Base-by-base conservation (phyloP, 176 grass and related monocot species). In the Coix lacrymajobi region DNA sequence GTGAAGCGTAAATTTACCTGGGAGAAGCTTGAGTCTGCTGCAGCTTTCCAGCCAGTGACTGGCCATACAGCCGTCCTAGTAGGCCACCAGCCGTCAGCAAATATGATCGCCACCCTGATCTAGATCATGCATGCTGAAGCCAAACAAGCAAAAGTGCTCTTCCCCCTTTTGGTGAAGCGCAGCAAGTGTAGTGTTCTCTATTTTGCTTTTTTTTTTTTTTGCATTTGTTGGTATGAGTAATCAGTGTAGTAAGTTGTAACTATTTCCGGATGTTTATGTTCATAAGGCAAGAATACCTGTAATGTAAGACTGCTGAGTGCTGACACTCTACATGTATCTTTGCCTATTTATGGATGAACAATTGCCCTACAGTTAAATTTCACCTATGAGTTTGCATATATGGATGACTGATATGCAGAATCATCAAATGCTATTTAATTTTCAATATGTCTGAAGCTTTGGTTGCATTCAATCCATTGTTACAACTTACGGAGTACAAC, bases 41-140 rank as follows among this genome's bases (percentile, higher is more conserved):
- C 93, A 12, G 76, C 89, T 12, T 95, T 91, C 82, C 89, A 96
- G 85, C 93, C 93, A 84, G 89, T 96, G 85, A 98, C 85, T 0
- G 93, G 89, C 71, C 92, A 95, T 78, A 90, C 93, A 51, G 91
- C 96, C 73, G 89, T 93, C 89, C 87, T 98, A 81, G 93, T 98
- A 69, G 88, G 90, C 32, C 83, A 19, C 38, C 68, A 54, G 19
- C 51, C 80, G 0, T 90, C 88, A 68, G 75, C 68, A 57, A 87
- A 83, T 69, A 22, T 79, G 48, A 75, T 83, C 36, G 75, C 75
- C 48, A 80, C 88, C 24, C 68, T 79, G 72, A 62, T 83, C 58
- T 90, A 87, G 80, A 14, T 51, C 65, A 7, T 61, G 81, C 70
- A 49, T 25, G 37, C 60, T 12, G 75, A 22, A n/a, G n/a, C n/a